Conservation (phyloP, 176 grass and related monocot genomes). For the Eleusine coracana region DNA sequence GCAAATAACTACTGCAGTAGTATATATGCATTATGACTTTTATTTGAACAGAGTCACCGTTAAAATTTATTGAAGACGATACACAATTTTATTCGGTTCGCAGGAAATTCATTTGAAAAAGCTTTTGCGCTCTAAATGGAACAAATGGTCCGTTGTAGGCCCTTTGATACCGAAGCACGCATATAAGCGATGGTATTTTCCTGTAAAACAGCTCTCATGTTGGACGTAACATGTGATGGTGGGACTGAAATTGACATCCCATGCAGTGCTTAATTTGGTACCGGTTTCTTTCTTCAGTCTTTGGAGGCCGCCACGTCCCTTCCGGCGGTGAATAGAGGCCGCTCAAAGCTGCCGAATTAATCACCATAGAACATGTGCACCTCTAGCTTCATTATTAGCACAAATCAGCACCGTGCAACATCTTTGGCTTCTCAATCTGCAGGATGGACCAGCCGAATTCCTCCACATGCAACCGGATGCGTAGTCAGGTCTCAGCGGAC, state of each 20-base stretch:
- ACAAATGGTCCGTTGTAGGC: no score
- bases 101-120: no score
- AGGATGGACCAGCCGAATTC: no score
- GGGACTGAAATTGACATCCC: background rate
- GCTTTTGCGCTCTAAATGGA: no score
- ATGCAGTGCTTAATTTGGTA: background rate
- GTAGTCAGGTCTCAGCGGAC: no score
- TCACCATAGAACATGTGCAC: no score
- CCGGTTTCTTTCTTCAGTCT: background rate
- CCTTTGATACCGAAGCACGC: background rate
- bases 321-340: conserved; percentile 44
- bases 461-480: no score
- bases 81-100: background rate
- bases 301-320: conserved; percentile 32
- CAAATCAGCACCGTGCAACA: no score
- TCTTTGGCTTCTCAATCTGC: no score
- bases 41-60: background rate
- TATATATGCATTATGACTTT: no score
- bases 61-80: background rate
- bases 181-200: background rate
- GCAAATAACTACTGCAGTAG: no score
- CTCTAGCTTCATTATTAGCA: no score
- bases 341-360: conserved; percentile 38
- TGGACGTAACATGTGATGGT: conserved; percentile 9
- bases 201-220: background rate